Evolutionary conservation across 495 filamentous ascomycete species (phyloP).

Genomic region (Cetradonia linearis): DNA sequence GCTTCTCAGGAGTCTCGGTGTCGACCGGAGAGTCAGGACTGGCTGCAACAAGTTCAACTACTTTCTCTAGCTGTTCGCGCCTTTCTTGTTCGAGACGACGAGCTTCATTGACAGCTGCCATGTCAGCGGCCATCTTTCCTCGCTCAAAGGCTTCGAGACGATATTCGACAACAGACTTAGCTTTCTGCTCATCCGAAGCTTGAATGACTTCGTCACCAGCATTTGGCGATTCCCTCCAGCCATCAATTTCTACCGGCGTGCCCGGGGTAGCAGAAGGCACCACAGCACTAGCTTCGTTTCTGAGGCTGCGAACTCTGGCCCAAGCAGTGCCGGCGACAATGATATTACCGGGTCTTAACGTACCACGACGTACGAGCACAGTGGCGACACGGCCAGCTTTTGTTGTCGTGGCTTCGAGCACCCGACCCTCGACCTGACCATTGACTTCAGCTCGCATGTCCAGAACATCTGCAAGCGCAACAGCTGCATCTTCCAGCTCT

Average conservation of each 20-base stretch:
- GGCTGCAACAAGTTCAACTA: slow-evolving; percentile 24
- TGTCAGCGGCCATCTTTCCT: slow-evolving; percentile 52
- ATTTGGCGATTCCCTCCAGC: slow-evolving; percentile 84
- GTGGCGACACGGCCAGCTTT: slow-evolving; percentile 79
- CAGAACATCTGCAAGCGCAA: slow-evolving; percentile 75
- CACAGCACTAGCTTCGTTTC: slow-evolving; percentile 71
- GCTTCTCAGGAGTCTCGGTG: slow-evolving; percentile 13
- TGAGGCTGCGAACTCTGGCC: slow-evolving; percentile 69
- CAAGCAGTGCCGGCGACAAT: slow-evolving; percentile 82
- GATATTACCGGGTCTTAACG: slow-evolving; percentile 67
- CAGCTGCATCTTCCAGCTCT: slow-evolving; percentile 80
- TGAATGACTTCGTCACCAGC: slow-evolving; percentile 86
- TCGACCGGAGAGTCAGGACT: slow-evolving; percentile 15
- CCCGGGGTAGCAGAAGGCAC: slow-evolving; percentile 73
- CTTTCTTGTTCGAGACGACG: slow-evolving; percentile 53
- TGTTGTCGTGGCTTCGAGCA: slow-evolving; percentile 88
- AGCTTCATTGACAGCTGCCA: slow-evolving; percentile 63
- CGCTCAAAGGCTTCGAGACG: slow-evolving; percentile 56
- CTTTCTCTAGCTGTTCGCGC: slow-evolving; percentile 42
- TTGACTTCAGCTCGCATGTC: slow-evolving; percentile 74
- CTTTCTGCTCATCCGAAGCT: slow-evolving; percentile 64
- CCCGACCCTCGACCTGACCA: slow-evolving; percentile 81
- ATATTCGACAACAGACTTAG: slow-evolving; percentile 70
- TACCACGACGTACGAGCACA: slow-evolving; percentile 78
- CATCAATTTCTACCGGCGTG: slow-evolving; percentile 81